phyloP scores from a whole-genome alignment of 2,329 filamentous ascomycete genomes.

The Teratosphaeria gauchensis region DNA sequence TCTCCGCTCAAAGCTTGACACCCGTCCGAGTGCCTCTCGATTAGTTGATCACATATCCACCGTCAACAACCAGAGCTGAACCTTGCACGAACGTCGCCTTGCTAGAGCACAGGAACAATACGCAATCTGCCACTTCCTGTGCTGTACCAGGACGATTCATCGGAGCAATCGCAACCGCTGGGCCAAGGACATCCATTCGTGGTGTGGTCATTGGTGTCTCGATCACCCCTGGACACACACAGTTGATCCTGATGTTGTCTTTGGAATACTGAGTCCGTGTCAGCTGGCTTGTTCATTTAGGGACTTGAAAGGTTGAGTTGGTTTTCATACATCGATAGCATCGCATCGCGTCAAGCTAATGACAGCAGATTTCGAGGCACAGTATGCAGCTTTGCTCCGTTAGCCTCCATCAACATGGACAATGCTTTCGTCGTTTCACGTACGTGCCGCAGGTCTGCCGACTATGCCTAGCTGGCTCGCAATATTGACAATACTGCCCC shows the following conservation, averaged over 20 bases:
- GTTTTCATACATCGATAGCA: conserved; percentile 35
- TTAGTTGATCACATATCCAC: conserved; percentile 37
- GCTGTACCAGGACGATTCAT: conserved; percentile 36
- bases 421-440: conserved; percentile 10
- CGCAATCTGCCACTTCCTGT: conserved; percentile 39
- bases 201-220: conserved; percentile 35
- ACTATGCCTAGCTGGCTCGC: conserved; percentile 36
- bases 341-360: conserved; percentile 39
- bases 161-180: conserved; percentile 23
- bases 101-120: conserved; percentile 36
- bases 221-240: conserved; percentile 28
- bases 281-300: too few relatives aligned
- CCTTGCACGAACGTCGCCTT: conserved; percentile 41
- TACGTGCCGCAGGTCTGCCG: conserved; percentile 33
- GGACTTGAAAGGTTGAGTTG: not conserved
- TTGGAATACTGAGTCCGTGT: conserved; percentile 30
- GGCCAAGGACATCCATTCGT: conserved; percentile 23
- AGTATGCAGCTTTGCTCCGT: conserved; percentile 30
- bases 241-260: conserved; percentile 37
- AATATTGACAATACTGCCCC: conserved; percentile 39
- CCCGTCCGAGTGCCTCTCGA: not conserved
- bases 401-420: not conserved
- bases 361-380: conserved; percentile 38
- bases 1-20: too few relatives aligned
- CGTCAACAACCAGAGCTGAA: conserved; percentile 35